A percentile compares a stretch with the other conserved stretches of the same genome.
These are phyloP conservation scores for Phytophthora crassamura DNA, from an alignment of 352 stramenopile genomes.

Conservation along the genomic window DNA sequence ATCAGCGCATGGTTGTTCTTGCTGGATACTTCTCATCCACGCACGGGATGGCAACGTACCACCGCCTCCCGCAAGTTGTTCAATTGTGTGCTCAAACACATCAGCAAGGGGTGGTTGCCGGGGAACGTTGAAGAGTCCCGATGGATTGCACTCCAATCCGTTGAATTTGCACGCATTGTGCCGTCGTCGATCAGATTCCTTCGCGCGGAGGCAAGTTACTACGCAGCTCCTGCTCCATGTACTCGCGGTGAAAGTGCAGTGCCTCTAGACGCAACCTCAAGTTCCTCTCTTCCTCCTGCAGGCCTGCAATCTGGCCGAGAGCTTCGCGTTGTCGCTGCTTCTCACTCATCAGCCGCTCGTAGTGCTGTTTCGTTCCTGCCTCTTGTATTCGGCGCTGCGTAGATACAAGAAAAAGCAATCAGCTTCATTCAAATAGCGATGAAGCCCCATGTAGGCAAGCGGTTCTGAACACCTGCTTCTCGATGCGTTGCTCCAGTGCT, in stretches of 20 bases:
- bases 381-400: constrained; percentile 51
- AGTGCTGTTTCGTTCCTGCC: constrained; percentile 43
- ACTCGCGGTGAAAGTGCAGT: constrained; percentile 60
- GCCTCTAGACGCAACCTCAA: constrained; percentile 58
- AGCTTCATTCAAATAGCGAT: background rate
- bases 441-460: background rate
- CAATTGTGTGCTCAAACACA: constrained; percentile 3
- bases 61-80: constrained; percentile 6
- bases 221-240: constrained; percentile 44
- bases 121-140: constrained; percentile 10
- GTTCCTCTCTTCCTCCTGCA: constrained; percentile 68
- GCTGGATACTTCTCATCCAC: background rate
- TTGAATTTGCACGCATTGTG: background rate
- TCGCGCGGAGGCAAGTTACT: constrained; percentile 1
- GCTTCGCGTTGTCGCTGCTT: constrained; percentile 51
- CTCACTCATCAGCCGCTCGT: constrained; percentile 45
- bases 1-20: constrained; percentile 4
- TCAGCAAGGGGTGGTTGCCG: background rate
- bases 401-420: constrained; percentile 1
- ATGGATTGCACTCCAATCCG: background rate
- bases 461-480: constrained; percentile 43
- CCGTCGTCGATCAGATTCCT: constrained; percentile 17
- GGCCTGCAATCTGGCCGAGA: constrained; percentile 42
- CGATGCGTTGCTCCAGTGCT: constrained; percentile 34
- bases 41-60: background rate